Evolutionary conservation across 2,329 filamentous ascomycete genomes (phyloP), one percentile per base, ranked within the genome.

Genomic region (Claviceps humidiphila): DNA sequence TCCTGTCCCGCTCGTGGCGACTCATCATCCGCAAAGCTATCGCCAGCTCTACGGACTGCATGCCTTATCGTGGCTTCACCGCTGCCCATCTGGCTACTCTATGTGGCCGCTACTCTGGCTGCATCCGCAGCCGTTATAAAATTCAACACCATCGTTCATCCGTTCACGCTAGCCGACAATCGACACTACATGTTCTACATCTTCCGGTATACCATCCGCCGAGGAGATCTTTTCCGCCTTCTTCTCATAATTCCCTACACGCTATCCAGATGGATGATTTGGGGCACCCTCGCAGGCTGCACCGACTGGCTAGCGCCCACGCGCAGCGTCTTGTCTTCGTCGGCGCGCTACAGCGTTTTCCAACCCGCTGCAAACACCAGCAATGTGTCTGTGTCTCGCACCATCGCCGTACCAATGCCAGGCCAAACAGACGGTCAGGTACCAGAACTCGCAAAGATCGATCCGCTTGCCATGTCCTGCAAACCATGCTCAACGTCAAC

Each of bases 181-280:
- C 77, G 93, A 2, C 93, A 98, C 66, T 98, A 95, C 71, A 85
- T 95, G 66, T 98, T 98, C 68, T 98, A 98, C 70, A 74, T 95
- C 55, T 98, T 98, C 73, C 83, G 89, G 1, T 81, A 89, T 61
- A 83, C 85, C 5, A 83, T 97, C 40, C 77, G 85, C 2, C 76
- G 75, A 5, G 78, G 87, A 43, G 71, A 74, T 1, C 68, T 72
- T 17, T 68, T 88, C 50, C 83, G 83, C 39, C 89, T 89, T 59
- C 67, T 76, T 0, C 81, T 86, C 1, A 77, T 84, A 0, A 74
- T 83, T 0, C 70, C 84, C 1, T 97, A 98, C 66, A 76, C 85
- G 2, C 11, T 80, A 16, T 84, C 81, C 60, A 82, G 77, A 7
- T 91, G 82, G 78, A 68, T 84, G 13, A 77, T 80, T 37, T 82